These are phyloP conservation scores for Serendipita vermifera DNA, from an alignment of 768 basidiomycete species.

Conservation along the genomic window DNA sequence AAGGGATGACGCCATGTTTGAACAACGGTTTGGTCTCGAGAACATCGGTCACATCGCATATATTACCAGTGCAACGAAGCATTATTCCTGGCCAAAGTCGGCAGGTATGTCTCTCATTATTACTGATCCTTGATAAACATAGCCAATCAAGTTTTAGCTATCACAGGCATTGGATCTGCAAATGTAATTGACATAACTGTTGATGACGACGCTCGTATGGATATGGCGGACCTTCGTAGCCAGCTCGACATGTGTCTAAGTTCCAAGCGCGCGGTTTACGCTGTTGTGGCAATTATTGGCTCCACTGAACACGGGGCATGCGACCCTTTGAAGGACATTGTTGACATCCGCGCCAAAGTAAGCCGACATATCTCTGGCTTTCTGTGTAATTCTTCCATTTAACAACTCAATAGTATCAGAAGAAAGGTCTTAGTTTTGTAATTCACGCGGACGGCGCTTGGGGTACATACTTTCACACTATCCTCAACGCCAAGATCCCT, in stretches of 20 bases:
- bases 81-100: conserved; percentile 36
- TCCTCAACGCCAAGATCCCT: too few species aligned
- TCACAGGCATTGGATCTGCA: conserved; percentile 32
- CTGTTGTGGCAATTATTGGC: conserved; percentile 33
- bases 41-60: too few species aligned
- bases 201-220: conserved; percentile 25
- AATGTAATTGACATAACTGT: conserved; percentile 28
- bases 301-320: conserved; percentile 34
- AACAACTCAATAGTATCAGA: conserved; percentile 14
- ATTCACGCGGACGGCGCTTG: conserved; percentile 36
- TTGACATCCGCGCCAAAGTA: conserved; percentile 23
- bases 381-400: background rate
- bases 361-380: too few species aligned
- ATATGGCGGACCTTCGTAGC: background rate
- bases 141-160: conserved; percentile 20
- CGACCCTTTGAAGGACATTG: conserved; percentile 30
- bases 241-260: conserved; percentile 20
- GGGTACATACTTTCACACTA: conserved; percentile 33
- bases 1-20: too few species aligned
- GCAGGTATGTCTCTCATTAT: conserved; percentile 13
- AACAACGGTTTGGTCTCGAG: too few species aligned
- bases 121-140: background rate
- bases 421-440: conserved; percentile 28
- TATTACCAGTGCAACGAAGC: conserved; percentile 4
- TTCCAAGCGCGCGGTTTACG: conserved; percentile 27